Percentiles rank a stretch among this genome's conserved stretches.
These are phyloP conservation scores for Aureobasidium sp. DNA, from an alignment of 2,329 filamentous ascomycete genomes.

Conservation along the genomic window DNA sequence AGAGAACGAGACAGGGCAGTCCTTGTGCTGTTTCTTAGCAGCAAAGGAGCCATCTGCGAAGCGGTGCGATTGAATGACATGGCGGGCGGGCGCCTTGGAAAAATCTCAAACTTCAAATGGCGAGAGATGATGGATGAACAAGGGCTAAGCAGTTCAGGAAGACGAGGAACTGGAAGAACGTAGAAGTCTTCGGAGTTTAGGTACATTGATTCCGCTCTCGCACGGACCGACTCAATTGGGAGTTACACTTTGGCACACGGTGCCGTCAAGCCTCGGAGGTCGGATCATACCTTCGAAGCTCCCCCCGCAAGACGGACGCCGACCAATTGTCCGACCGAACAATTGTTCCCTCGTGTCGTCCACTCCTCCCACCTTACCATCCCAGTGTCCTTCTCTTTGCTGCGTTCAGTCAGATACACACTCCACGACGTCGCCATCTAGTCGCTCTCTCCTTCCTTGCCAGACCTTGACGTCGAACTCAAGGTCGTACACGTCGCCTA, in stretches of 20 bases:
- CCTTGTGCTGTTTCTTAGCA: conserved; percentile 36
- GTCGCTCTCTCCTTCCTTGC: neutral
- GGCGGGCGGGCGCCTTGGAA: conserved; percentile 18
- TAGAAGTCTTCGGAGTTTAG: neutral
- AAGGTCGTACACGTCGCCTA: neutral
- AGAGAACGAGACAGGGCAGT: conserved; percentile 31
- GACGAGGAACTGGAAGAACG: neutral
- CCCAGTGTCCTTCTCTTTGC: neutral
- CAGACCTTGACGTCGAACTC: neutral
- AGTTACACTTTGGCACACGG: too few species aligned
- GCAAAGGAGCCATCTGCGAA: conserved; percentile 36
- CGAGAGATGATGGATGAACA: conserved; percentile 9
- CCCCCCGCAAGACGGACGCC: neutral
- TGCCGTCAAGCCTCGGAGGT: neutral
- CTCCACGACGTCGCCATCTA: neutral
- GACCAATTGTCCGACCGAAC: neutral
- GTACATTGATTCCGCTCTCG: too few species aligned
- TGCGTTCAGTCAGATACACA: neutral
- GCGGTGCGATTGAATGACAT: conserved; percentile 39
- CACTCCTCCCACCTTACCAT: neutral
- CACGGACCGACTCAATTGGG: too few species aligned
- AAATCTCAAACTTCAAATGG: neutral
- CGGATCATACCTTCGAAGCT: neutral
- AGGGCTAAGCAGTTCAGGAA: neutral
- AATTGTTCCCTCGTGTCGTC: neutral